These are phyloP conservation scores for Paramecium sexaurelia DNA, from an alignment of 73 alveolate genomes.

Conservation along the genomic window DNA sequence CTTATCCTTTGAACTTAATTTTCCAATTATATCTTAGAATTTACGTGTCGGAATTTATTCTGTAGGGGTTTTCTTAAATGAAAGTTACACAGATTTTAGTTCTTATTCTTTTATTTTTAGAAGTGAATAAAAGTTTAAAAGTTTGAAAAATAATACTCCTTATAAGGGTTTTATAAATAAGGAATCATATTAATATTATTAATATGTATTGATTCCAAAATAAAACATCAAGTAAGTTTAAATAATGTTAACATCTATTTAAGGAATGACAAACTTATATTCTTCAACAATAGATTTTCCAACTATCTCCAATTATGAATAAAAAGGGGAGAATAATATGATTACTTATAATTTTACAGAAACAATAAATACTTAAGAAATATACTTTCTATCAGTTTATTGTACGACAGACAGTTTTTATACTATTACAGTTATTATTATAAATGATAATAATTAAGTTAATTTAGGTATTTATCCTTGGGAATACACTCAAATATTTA, in stretches of 20 bases:
- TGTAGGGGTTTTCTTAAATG: not conserved
- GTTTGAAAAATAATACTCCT: not conserved
- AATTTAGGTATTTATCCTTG: not conserved
- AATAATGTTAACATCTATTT: not conserved
- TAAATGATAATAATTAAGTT: not conserved
- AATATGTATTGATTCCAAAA: not conserved
- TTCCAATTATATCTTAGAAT: not conserved
- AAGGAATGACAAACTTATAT: not conserved
- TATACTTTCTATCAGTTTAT: not conserved
- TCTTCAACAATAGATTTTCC: not conserved
- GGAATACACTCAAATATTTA: not conserved
- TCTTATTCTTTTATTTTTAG: not conserved
- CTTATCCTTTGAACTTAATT: not conserved
- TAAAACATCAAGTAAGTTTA: not conserved
- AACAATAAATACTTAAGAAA: not conserved
- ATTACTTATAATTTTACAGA: not conserved
- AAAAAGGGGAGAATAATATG: not conserved
- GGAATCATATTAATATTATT: not conserved
- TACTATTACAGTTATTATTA: not conserved
- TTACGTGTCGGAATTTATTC: not conserved
- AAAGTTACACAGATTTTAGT: not conserved
- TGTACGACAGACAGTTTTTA: not conserved
- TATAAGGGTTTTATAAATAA: not conserved
- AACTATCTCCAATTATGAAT: not conserved
- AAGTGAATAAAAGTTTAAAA: not conserved